Conservation (phyloP, 1,284 basidiomycete species). For the Fomitopsis palustris region DNA sequence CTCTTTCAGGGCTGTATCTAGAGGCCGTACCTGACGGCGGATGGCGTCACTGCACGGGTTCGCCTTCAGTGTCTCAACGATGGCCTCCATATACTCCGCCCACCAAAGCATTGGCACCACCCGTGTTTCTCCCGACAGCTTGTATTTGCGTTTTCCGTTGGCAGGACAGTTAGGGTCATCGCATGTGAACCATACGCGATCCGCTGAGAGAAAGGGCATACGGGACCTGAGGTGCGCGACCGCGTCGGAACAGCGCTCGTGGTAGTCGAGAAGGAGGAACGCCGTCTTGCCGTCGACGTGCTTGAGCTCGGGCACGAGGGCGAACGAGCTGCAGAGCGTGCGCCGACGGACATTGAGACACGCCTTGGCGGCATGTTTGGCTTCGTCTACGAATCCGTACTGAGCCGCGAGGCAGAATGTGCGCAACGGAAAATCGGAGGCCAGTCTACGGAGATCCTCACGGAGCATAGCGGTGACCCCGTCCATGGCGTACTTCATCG, state of each 20-base stretch:
- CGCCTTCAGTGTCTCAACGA: neutral
- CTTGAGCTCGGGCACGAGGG: neutral
- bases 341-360: neutral
- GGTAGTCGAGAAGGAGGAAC: neutral
- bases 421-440: neutral
- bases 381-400: neutral
- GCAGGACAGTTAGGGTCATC: neutral
- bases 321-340: neutral
- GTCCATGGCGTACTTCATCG: slow-evolving; percentile 13
- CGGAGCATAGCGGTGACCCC: neutral
- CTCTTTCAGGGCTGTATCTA: neutral
- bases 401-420: neutral
- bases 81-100: neutral
- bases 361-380: neutral
- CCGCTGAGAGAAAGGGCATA: neutral
- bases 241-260: neutral
- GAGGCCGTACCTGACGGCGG: neutral
- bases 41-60: neutral
- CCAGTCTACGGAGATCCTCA: neutral
- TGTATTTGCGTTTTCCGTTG: neutral
- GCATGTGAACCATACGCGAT: neutral
- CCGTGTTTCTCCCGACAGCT: neutral
- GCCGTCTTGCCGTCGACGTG: neutral
- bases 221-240: neutral
- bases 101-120: neutral